These are phyloP conservation scores for Leptographium galeiforme DNA, from an alignment of 2,329 filamentous ascomycete species.

Conservation along the genomic window DNA sequence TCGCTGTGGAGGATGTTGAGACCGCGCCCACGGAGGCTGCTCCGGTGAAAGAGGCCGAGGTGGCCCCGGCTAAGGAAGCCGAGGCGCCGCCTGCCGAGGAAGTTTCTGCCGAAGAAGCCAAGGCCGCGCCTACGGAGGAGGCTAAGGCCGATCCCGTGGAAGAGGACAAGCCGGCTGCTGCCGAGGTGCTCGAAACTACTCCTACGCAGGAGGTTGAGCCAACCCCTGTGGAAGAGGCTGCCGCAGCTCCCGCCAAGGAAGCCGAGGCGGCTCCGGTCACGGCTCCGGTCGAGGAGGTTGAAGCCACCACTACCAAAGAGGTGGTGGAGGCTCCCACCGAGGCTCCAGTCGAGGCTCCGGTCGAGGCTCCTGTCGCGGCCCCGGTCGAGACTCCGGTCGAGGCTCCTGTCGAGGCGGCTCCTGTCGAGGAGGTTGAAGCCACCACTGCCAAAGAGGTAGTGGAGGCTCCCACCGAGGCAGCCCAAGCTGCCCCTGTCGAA, in stretches of 20 bases:
- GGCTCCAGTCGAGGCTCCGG: no score
- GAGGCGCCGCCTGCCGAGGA: constrained; percentile 8
- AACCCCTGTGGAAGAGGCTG: neutral
- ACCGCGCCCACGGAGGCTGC: no score
- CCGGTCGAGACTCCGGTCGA: neutral
- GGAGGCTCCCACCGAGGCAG: no score
- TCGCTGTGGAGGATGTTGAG: no score
- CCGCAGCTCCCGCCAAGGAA: neutral
- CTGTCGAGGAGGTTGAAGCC: neutral
- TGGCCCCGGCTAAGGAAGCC: no score
- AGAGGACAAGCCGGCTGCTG: no score
- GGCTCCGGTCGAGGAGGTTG: neutral
- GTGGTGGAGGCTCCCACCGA: neutral
- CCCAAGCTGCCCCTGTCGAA: neutral
- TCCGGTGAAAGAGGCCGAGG: no score
- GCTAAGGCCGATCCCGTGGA: no score
- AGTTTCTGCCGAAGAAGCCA: constrained; percentile 15
- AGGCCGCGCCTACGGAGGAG: no score
- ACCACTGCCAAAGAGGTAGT: neutral
- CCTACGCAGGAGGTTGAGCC: neutral
- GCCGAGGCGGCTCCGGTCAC: neutral
- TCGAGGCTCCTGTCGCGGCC: neutral
- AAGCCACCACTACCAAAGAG: neutral
- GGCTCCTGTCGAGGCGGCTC: neutral
- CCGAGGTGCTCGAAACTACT: no score